Evolutionary conservation across 2,329 filamentous ascomycete species (phyloP).

Genomic region (Aspergillus sp.): DNA sequence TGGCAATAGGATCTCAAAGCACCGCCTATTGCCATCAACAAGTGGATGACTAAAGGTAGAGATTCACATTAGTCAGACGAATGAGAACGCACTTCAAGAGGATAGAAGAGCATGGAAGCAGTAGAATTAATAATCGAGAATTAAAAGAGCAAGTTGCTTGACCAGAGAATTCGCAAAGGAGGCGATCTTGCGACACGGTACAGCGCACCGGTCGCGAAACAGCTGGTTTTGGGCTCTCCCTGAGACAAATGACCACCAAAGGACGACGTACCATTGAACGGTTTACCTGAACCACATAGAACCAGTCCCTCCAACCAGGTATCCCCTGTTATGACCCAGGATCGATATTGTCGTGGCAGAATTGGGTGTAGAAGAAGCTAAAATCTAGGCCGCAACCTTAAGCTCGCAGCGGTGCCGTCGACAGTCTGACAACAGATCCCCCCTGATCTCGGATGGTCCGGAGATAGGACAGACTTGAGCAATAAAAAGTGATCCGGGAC

Average conservation of each 20-base stretch:
- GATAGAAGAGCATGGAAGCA: background rate
- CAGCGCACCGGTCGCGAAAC: background rate
- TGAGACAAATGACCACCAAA: background rate
- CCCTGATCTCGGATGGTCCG: no score
- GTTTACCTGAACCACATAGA: background rate
- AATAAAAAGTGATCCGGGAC: background rate
- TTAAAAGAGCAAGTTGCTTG: background rate
- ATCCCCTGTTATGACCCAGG: background rate
- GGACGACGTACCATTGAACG: constrained; percentile 17
- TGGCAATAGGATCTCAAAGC: constrained; percentile 22
- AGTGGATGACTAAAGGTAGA: constrained; percentile 20
- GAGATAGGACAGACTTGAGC: background rate
- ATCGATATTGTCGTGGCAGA: background rate
- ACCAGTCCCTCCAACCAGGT: background rate
- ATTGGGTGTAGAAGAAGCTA: background rate
- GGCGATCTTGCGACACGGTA: background rate
- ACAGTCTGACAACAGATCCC: no score
- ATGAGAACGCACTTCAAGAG: constrained; percentile 1
- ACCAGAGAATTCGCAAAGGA: background rate
- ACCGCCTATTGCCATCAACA: constrained; percentile 30
- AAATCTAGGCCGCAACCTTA: background rate
- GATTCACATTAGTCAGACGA: constrained; percentile 19
- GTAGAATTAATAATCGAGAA: background rate
- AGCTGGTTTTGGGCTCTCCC: background rate
- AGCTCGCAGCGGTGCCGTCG: background rate